Evolutionary conservation across 352 stramenopile species (phyloP).

Genomic region (Globisporangium spinosum): DNA sequence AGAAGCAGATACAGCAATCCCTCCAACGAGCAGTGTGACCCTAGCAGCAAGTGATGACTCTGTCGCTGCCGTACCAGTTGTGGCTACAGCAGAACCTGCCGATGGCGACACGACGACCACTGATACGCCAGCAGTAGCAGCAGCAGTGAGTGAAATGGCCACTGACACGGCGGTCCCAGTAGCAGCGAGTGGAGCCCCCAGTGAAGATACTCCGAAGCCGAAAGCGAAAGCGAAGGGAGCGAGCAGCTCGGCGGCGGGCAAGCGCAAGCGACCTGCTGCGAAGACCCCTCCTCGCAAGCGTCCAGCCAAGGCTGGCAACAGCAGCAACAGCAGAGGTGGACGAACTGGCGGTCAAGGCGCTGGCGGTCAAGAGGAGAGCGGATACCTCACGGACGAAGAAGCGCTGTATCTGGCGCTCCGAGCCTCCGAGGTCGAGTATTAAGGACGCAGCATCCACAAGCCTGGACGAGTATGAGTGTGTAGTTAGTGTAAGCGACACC

Average conservation of each 20-base stretch:
- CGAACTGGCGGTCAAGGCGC: not conserved
- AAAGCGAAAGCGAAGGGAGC: not conserved
- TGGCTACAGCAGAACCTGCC: not conserved
- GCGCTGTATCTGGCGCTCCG: slow-evolving; percentile 21
- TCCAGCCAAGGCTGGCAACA: not conserved
- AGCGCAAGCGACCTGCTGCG: slow-evolving; percentile 12
- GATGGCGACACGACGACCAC: not conserved
- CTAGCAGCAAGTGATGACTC: not conserved
- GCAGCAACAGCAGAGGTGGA: slow-evolving; percentile 4
- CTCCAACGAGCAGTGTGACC: not conserved
- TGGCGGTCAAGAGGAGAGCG: slow-evolving; percentile 5
- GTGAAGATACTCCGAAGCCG: not conserved
- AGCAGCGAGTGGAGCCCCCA: not conserved
- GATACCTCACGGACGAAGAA: slow-evolving; percentile 22
- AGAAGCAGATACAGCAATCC: not conserved
- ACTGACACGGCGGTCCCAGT: not conserved
- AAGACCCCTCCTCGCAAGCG: slow-evolving; percentile 10
- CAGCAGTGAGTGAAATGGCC: not conserved
- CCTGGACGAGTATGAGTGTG: not conserved
- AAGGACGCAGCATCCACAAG: not conserved
- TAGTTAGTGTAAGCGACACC: not conserved
- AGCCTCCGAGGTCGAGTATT: slow-evolving; percentile 23
- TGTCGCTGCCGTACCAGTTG: not conserved
- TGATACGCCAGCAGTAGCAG: not conserved
- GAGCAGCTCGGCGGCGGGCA: slow-evolving; percentile 4